Evolutionary conservation across 805 yeast species (phyloP), one percentile per base, ranked within the genome.

Genomic region (Ogataea zsoltii): DNA sequence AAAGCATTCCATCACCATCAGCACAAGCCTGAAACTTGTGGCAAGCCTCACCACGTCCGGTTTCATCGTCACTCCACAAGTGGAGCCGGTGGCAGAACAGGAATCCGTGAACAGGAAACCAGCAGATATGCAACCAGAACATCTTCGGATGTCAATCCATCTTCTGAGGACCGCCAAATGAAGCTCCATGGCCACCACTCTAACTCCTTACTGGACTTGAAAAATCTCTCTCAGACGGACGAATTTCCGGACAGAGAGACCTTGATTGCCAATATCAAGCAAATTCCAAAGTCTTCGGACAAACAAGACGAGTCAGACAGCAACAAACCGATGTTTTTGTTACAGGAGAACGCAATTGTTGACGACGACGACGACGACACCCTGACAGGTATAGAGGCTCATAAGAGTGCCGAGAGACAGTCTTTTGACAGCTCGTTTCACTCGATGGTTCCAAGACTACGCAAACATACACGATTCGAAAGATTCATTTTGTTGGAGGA

Each of bases 401-500:
- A 11, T 4, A 17, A 31, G 17, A 18, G 35, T 31, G n/a, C 30
- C 26, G 41, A 33, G 11, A 48, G 41, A 9, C 45, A 37, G 2
- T 28, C 39, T 13, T 23, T 42, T 17, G 28, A 21, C 26, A 48
- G 33, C 13, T 32, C 43, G 12, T 25, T 43, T 15, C 17, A 37
- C 7, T 5, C 51, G 31, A 21, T 21, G 25, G 15, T 42, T 7
- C 25, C 16, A 26, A 34, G 41, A 10, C 34, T 51, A n/a, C 45
- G 58, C 26, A 63, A 63, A 31, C 62, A 57, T 35, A 79, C 85
- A 0, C 68, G 83, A 43, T 80, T 85, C 32, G 95, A 88, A 66
- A 73, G 95, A 50, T 94, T 90, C 62, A 84, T 94, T 31, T 66
- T 94, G 9, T 71, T 94, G 40, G 99, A 95, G 61, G 99, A 94